phyloP scores from a whole-genome alignment of 176 grass and related monocot species.

The Elymus sibiricus region DNA sequence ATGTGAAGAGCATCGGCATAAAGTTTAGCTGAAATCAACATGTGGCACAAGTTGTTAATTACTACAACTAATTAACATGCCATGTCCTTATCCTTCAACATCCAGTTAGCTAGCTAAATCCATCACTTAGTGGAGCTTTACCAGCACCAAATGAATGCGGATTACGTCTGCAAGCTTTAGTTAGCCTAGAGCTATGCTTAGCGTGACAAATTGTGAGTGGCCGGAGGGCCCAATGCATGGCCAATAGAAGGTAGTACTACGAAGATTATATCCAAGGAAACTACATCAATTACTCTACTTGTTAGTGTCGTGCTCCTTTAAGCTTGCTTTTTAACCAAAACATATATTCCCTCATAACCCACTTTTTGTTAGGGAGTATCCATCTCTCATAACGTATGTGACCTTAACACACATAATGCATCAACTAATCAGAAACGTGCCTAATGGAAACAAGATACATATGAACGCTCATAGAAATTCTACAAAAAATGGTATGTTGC shows the following conservation, averaged over 20 bases:
- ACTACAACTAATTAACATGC: neutral
- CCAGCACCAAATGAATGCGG: constrained; percentile 27
- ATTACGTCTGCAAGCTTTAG: constrained; percentile 46
- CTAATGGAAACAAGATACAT: neutral
- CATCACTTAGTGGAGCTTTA: constrained; percentile 53
- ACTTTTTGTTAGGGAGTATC: constrained; percentile 34
- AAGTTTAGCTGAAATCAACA: neutral
- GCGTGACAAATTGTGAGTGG: constrained; percentile 27
- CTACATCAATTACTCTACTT: constrained; percentile 5
- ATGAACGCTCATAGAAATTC: neutral
- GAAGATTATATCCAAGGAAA: constrained; percentile 22
- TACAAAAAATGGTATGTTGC: neutral
- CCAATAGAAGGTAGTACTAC: constrained; percentile 3
- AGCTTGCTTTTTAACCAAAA: constrained; percentile 27
- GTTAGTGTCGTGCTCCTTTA: constrained; percentile 19
- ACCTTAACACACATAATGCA: neutral
- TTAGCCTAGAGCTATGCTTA: constrained; percentile 2
- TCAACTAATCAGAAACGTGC: neutral
- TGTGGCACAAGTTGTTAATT: constrained; percentile 4
- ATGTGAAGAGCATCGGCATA: neutral
- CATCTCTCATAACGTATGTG: constrained; percentile 24
- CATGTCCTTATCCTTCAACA: constrained; percentile 39
- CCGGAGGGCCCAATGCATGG: neutral
- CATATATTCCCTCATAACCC: constrained; percentile 35
- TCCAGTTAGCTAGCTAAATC: constrained; percentile 29